Conservation (phyloP, 176 grass and related monocot genomes). For the Puya raimondii region DNA sequence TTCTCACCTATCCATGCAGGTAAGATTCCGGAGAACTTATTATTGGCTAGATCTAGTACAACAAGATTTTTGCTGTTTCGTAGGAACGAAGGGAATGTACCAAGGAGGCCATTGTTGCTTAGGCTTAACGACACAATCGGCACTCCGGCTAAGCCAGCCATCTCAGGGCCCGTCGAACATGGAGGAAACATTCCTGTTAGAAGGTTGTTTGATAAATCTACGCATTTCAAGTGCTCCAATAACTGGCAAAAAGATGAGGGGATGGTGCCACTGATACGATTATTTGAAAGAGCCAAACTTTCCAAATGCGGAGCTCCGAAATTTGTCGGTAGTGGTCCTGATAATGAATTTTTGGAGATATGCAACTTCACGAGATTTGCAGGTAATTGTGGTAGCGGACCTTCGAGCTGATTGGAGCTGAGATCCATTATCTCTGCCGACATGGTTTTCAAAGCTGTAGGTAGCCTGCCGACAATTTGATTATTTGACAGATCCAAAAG, state of each 20-base stretch:
- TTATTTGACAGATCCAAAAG: constrained; percentile 18
- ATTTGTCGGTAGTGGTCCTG: constrained; percentile 1
- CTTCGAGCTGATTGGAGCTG: neutral
- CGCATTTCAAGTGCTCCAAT: neutral
- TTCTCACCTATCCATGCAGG: constrained; percentile 7
- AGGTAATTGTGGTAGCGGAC: constrained; percentile 1
- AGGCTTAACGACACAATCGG: neutral
- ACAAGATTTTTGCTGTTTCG: neutral
- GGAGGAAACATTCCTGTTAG: constrained; percentile 11
- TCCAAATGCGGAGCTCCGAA: constrained; percentile 3
- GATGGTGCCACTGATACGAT: constrained; percentile 4
- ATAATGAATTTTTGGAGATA: constrained; percentile 16
- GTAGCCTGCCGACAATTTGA: constrained; percentile 15
- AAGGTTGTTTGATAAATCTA: constrained; percentile 17
- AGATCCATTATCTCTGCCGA: neutral
- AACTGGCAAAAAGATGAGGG: neutral
- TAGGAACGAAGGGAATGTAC: neutral
- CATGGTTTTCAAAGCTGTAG: constrained; percentile 10
- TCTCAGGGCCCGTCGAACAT: neutral
- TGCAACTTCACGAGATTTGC: constrained; percentile 7
- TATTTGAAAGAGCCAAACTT: neutral
- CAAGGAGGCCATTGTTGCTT: neutral
- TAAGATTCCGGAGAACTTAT: constrained; percentile 5
- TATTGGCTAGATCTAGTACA: constrained; percentile 1
- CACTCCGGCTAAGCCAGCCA: neutral